Evolutionary conservation across 306 rosid genomes (phyloP), one percentile per base, ranked within the genome.

Genomic region (Cucumis melo): DNA sequence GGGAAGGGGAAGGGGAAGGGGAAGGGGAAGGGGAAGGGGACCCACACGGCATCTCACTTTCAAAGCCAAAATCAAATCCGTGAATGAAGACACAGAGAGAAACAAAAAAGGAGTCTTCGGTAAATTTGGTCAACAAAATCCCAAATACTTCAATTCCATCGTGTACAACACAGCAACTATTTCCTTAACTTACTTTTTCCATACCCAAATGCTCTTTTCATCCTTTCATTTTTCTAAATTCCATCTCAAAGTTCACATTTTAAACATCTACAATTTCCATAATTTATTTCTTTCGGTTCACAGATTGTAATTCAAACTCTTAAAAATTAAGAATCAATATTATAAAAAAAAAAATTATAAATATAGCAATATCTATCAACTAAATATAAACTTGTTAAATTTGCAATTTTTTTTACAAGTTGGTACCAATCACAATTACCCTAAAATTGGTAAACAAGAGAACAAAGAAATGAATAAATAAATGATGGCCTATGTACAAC

Each of bases 1-100:
- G n/a, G n/a, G n/a, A n/a, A n/a, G n/a, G n/a, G n/a, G n/a, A n/a
- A n/a, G n/a, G n/a, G n/a, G n/a, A n/a, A n/a, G n/a, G n/a, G n/a
- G n/a, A n/a, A n/a, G n/a, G n/a, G n/a, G n/a, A n/a, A n/a, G n/a
- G n/a, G 74, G 74, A 41, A 42, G 50, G 74, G 74, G 56, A 27
- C 73, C 75, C 75, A 70, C 75, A 14, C 75, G 75, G 57, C 57
- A 70, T 70, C 46, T 70, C 57, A n/a, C 34, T 42, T 67, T 67
- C 74, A 15, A 67, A 67, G 36, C 14, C 12, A 62, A 64, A 64
- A 64, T 64, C 50, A 36, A 64, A 64, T 64, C 50, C 72, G 71
- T 64, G 71, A 63, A 63, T 62, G 20, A 10, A 15, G 36, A 32
- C 36, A 32, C 5, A 32, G 36, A 32, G 68, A 62, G 42, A 61